Evolutionary conservation across 495 filamentous ascomycete genomes (phyloP), one percentile per base, ranked within the genome.

Genomic region (Penicillium ucsense): DNA sequence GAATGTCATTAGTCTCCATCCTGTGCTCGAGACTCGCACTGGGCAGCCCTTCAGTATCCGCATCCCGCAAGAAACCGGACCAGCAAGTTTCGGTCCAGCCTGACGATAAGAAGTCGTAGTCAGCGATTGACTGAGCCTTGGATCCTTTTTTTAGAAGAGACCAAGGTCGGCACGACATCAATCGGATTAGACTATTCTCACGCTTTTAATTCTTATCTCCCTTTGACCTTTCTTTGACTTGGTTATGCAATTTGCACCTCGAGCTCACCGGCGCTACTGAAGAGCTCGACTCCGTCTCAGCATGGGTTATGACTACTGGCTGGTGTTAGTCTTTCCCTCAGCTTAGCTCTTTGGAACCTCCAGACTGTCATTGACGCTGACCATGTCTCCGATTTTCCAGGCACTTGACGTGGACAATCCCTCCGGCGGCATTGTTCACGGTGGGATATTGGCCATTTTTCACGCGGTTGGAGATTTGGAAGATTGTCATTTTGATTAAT

Each of bases 401-500:
- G 45, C 83, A 87, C 65, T 56, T 84, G 46, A 78, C 72, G 48
- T 87, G 81, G 63, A 87, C 80, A 12, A 77, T 86, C 43, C 83
- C 83, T 4, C 70, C 76, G 4, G 80, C 79, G 3, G 51, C 71
- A 45, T 50, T 74, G 32, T 67, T 87, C 48, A 81, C 82, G 6
- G 43, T 71, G 35, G 48, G 80, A 27, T 76, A 78, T 48, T 69
- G 66, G 38, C 83, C 82, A 2, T 64, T 87, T 29, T 67, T 76
- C 37, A 82, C 77, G 11, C 62, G 59, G 38, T 62, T 78, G 33
- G 81, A 84, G 43, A 42, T 78, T 6, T 78, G 77, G 60, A 83
- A 81, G 55, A 73, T 80, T 31, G 38, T 55, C 3, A 77, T 74
- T 41, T 62, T 86, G 31, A 67, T 80, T 38, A 58, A 64, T 4